phyloP scores from a whole-genome alignment of 1,139 yeast species.

The Zhuliangozyma blackwelliae region DNA sequence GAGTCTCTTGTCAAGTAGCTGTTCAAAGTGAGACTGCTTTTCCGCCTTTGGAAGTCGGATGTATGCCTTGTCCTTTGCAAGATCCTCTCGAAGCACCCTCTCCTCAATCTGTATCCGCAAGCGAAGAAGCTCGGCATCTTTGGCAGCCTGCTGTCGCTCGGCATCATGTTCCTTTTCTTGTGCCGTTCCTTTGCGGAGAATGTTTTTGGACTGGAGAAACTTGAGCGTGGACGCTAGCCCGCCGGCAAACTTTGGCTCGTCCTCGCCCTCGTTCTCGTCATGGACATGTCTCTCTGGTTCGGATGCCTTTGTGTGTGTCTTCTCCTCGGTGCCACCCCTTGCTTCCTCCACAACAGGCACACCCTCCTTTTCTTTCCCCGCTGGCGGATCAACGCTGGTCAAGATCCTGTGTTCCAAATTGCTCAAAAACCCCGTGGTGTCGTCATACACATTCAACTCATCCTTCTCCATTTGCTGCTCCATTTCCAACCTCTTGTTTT shows the following conservation, averaged over 20 bases:
- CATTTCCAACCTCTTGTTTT: conserved; percentile 23
- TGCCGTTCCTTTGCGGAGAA: conserved; percentile 17
- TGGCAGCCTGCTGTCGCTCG: conserved; percentile 24
- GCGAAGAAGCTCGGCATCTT: conserved; percentile 29
- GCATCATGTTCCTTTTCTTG: conserved; percentile 13
- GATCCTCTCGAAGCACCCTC: conserved; percentile 37
- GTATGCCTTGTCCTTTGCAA: conserved; percentile 28
- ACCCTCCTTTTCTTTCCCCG: conserved; percentile 5
- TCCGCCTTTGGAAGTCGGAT: conserved; percentile 27
- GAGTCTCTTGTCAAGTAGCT: conserved; percentile 27
- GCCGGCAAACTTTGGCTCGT: conserved; percentile 26
- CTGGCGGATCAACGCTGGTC: conserved; percentile 1
- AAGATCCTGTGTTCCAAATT: conserved; percentile 19
- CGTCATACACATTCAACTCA: conserved; percentile 47
- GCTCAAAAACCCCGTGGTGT: conserved; percentile 54
- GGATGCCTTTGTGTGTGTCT: neutral
- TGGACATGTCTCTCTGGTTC: conserved; percentile 1
- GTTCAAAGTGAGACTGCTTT: conserved; percentile 24
- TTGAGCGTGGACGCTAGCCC: conserved; percentile 59
- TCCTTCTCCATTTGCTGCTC: conserved; percentile 24
- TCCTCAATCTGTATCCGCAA: conserved; percentile 36
- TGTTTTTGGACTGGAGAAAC: conserved; percentile 47
- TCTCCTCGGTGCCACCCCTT: too few species aligned
- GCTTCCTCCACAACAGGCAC: neutral
- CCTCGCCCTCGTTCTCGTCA: conserved; percentile 1